Conservation (phyloP, 1,284 basidiomycete genomes). For the Melampsora larici-populina region DNA sequence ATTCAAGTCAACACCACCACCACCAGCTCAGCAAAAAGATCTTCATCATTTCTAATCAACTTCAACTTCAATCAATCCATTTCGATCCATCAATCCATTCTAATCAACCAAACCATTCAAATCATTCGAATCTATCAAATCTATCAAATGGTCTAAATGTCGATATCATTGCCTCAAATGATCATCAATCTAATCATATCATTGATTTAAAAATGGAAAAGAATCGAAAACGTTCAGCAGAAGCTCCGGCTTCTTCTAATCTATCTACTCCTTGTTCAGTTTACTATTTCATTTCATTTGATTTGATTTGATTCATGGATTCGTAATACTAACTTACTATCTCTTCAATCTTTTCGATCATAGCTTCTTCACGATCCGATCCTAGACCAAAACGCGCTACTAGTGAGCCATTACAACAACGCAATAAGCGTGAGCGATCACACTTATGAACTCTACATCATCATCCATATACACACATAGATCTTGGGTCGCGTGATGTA, state of each 20-base stretch:
- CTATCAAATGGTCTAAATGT: background rate
- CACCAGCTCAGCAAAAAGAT: too few relatives aligned
- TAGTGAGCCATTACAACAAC: slow-evolving; percentile 33
- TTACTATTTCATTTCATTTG: background rate
- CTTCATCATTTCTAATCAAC: too few relatives aligned
- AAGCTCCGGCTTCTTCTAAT: slow-evolving; percentile 2
- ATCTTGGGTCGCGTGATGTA: background rate
- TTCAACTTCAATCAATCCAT: background rate
- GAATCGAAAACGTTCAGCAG: background rate
- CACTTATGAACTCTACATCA: background rate
- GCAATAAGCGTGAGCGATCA: slow-evolving; percentile 19
- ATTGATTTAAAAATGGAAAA: background rate
- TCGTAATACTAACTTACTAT: background rate
- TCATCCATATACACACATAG: background rate
- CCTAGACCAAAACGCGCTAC: slow-evolving; percentile 23
- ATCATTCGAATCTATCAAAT: background rate
- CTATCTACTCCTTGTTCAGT: slow-evolving; percentile 4
- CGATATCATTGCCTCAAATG: background rate
- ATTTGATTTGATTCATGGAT: background rate
- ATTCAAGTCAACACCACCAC: background rate
- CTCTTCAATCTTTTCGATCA: background rate
- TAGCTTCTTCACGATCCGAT: slow-evolving; percentile 11
- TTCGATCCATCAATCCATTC: too few relatives aligned
- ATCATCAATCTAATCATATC: background rate
- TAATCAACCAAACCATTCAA: too few relatives aligned